Base-by-base conservation (phyloP, 2,329 filamentous ascomycete species). In the Aureobasidium sp. region DNA sequence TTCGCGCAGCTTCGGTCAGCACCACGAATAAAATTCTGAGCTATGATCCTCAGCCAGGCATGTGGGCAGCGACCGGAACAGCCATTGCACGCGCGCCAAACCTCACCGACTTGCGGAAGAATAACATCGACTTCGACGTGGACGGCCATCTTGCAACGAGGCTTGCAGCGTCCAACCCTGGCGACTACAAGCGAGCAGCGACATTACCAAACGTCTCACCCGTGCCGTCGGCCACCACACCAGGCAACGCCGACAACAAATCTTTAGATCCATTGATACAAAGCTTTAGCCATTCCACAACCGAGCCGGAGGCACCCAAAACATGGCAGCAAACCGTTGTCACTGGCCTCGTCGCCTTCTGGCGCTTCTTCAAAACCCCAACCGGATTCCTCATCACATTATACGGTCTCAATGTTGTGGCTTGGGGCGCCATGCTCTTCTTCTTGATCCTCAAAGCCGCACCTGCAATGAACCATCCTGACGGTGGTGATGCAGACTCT, bases 371-470 rank as follows among this genome's bases (percentile, higher is more conserved):
- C 68, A 77, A 83, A 41, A 95, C 90, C 0, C 88, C 88, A 0
- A 74, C 89, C 61, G 90, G 91, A 2, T 91, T 94, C 71, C 77
- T 90, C 60, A 83, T 93, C 44, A 88, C 86, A 2, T 73, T 96
- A 6, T 96, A 95, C 73, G 85, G 87, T 14, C 81, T 94, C 62
- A 92, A 93, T 66, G 83, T 96, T 22, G 84, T 96, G 11, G 91
- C 89, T 0, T 96, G 91, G 91, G 91, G 91, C 57, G 90, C 88
- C 63, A 96, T 96, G 91, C 81, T 96, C 37, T 95, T 96, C 75
- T 78, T 96, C 20, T 79, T 96, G 2, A 84, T 96, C 29, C 88
- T 87, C 77, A 90, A 91, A 69, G 90, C 81, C 27, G 78, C 84
- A 2, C 86, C 87, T 7, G 84, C 84, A 64, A 91, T 91, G 88